phyloP scores from a whole-genome alignment of 768 basidiomycete genomes.

The Termitomyces sp. region DNA sequence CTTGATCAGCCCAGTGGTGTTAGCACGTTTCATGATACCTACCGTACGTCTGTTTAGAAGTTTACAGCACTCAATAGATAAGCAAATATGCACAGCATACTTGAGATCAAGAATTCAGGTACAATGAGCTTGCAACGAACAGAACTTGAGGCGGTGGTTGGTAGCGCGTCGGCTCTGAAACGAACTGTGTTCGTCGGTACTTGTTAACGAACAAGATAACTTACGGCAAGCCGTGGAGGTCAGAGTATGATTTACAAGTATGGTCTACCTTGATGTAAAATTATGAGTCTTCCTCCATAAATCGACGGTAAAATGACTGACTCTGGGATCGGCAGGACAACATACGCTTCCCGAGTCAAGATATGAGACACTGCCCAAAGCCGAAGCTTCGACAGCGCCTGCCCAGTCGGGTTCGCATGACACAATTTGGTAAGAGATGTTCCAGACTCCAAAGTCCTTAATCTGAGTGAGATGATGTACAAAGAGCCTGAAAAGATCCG shows the following conservation, averaged over 20 bases:
- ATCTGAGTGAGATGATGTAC: not conserved
- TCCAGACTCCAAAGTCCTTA: conserved; percentile 88
- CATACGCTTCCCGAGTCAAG: conserved; percentile 57
- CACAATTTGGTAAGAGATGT: conserved; percentile 65
- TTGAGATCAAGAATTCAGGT: not conserved
- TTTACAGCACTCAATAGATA: not conserved
- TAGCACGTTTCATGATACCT: not conserved
- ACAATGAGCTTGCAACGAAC: not conserved
- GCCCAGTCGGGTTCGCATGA: conserved; percentile 61
- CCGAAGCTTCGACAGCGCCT: conserved; percentile 53
- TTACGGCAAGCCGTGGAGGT: conserved; percentile 59
- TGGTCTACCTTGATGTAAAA: conserved; percentile 38
- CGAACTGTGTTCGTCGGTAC: not conserved
- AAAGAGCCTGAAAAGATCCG: not conserved
- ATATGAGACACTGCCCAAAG: conserved; percentile 63
- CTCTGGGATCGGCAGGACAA: conserved; percentile 69
- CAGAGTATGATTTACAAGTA: conserved; percentile 71
- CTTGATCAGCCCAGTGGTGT: no score
- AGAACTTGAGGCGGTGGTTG: conserved; percentile 3
- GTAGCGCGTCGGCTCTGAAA: conserved; percentile 36
- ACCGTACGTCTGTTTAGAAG: not conserved
- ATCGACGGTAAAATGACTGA: conserved; percentile 22
- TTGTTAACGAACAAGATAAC: conserved; percentile 24
- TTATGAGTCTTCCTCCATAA: not conserved
- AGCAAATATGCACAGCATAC: conserved; percentile 1